A percentile compares a stretch with the other conserved stretches of the same genome.
These are phyloP conservation scores for Tetrapisispora namnaoensis DNA, from an alignment of 805 yeast species.

Conservation along the genomic window DNA sequence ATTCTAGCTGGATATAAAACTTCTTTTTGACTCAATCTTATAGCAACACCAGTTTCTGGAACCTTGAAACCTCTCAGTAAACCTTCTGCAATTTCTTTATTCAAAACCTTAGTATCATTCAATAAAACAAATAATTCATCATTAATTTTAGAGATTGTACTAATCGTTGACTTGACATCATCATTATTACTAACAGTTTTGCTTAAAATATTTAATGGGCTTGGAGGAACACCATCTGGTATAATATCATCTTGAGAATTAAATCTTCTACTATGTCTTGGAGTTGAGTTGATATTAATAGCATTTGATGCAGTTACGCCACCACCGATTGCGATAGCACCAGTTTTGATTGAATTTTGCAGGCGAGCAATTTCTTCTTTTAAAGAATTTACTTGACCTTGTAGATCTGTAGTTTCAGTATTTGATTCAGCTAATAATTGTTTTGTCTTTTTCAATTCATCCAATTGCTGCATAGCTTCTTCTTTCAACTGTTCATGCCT, in stretches of 20 bases:
- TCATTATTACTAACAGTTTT: constrained; percentile 8
- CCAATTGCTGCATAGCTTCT: constrained; percentile 52
- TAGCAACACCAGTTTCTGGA: constrained; percentile 78
- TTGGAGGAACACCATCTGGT: constrained; percentile 13
- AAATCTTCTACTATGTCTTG: constrained; percentile 27
- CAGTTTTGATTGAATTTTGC: constrained; percentile 29
- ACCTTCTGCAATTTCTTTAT: constrained; percentile 79
- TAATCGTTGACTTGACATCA: constrained; percentile 30
- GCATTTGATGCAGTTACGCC: constrained; percentile 16
- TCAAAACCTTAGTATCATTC: constrained; percentile 62
- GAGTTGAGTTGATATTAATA: constrained; percentile 23
- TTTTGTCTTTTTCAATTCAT: constrained; percentile 52
- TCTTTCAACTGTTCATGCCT: constrained; percentile 54
- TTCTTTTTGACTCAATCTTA: constrained; percentile 76
- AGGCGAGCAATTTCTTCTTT: constrained; percentile 40
- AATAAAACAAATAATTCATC: constrained; percentile 64
- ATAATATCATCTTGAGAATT: constrained; percentile 11
- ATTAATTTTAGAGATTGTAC: constrained; percentile 57
- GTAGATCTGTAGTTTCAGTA: constrained; percentile 56
- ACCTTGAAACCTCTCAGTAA: constrained; percentile 74
- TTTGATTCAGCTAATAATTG: constrained; percentile 48
- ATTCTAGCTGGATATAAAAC: constrained; percentile 94
- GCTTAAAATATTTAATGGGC: constrained; percentile 13
- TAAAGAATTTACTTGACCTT: constrained; percentile 42
- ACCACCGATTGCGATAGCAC: constrained; percentile 15